phyloP scores from a whole-genome alignment of 768 basidiomycete species.

The Holtermannia corniformis region DNA sequence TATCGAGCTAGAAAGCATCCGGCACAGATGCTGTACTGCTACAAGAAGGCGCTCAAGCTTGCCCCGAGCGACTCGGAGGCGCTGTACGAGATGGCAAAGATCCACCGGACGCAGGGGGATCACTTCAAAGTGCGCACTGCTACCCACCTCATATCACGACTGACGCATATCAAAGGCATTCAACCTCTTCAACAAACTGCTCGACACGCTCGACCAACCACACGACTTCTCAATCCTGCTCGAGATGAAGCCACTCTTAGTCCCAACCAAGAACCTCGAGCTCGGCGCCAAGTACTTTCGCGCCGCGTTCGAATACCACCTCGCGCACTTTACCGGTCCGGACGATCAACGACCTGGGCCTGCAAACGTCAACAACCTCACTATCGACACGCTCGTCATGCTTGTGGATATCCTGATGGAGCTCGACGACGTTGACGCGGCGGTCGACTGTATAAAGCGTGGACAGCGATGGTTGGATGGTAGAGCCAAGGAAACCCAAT shows the following conservation, averaged over 20 bases:
- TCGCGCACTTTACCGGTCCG: slow-evolving; percentile 46
- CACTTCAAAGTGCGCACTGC: slow-evolving; percentile 59
- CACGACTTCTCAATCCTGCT: slow-evolving; percentile 70
- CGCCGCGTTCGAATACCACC: slow-evolving; percentile 63
- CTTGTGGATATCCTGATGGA: slow-evolving; percentile 76
- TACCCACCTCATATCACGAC: too few relatives aligned
- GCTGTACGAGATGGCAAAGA: slow-evolving; percentile 76
- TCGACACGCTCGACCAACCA: slow-evolving; percentile 53
- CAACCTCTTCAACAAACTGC: slow-evolving; percentile 57
- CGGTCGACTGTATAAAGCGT: slow-evolving; percentile 57
- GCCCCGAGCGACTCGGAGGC: slow-evolving; percentile 75
- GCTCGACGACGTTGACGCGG: slow-evolving; percentile 57
- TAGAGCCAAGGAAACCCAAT: slow-evolving; percentile 57
- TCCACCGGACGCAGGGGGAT: slow-evolving; percentile 68
- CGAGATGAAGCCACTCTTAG: slow-evolving; percentile 66
- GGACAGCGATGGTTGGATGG: slow-evolving; percentile 92
- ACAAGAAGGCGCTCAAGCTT: slow-evolving; percentile 65
- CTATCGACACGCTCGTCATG: slow-evolving; percentile 50
- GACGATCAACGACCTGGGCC: slow-evolving; percentile 1
- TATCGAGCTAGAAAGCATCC: slow-evolving; percentile 39
- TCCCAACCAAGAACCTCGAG: slow-evolving; percentile 59
- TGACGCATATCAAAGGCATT: slow-evolving; percentile 46
- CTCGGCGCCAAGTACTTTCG: slow-evolving; percentile 62
- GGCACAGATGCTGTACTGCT: slow-evolving; percentile 87
- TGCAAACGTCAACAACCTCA: slow-evolving; percentile 15